Percentiles rank a stretch among this genome's conserved stretches.
Conservation (phyloP, 768 basidiomycete species). For the Imleria badia region DNA sequence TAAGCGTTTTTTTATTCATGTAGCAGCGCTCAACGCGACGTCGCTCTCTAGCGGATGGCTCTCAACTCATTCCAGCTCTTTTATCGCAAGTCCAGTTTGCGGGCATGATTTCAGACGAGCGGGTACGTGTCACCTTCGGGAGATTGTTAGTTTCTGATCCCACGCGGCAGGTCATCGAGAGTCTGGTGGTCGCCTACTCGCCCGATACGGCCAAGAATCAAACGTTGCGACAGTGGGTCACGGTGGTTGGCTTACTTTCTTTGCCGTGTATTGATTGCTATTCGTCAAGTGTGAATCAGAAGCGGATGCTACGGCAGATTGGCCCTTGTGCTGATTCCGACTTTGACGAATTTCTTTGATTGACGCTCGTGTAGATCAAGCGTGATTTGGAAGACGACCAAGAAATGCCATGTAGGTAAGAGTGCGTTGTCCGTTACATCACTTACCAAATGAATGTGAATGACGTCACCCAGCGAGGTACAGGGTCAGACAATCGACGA, state of each 20-base stretch:
- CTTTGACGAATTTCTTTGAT: too few relatives aligned
- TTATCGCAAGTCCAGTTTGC: conserved; percentile 71
- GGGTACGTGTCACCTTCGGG: conserved; percentile 41
- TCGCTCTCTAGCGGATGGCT: conserved; percentile 27
- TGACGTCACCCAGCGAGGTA: conserved; percentile 30
- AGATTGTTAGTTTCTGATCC: neutral
- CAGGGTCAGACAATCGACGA: conserved; percentile 40
- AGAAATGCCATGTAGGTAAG: too few relatives aligned
- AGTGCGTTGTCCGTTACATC: too few relatives aligned
- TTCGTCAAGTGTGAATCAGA: conserved; percentile 69
- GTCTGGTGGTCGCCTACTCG: conserved; percentile 62
- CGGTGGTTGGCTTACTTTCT: conserved; percentile 84
- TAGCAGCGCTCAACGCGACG: neutral
- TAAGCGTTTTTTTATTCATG: too few relatives aligned
- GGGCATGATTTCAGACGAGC: conserved; percentile 70
- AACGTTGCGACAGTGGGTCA: too few relatives aligned
- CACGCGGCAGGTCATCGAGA: conserved; percentile 44
- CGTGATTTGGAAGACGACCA: too few relatives aligned
- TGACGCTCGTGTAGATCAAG: conserved; percentile 53
- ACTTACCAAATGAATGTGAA: neutral
- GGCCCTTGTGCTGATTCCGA: too few relatives aligned
- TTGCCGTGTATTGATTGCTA: conserved; percentile 87
- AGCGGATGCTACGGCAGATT: too few relatives aligned
- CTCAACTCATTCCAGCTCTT: conserved; percentile 75
- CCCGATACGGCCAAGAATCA: too few relatives aligned